phyloP scores from a whole-genome alignment of 148 eudicot genomes.

The Camellia sinensis region DNA sequence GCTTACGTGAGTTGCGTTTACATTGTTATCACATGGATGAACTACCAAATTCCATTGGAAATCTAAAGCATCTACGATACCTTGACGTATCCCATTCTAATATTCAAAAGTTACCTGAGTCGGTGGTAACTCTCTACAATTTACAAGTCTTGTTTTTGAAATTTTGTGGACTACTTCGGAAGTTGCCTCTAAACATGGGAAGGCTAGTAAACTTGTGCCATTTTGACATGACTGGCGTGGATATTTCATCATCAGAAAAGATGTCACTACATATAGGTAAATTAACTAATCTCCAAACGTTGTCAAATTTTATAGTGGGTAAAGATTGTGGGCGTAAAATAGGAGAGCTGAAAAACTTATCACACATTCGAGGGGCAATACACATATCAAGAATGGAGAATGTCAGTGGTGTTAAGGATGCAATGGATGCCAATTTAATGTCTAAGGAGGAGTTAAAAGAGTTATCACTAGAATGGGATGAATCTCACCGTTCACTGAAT shows the following conservation, averaged over 20 bases:
- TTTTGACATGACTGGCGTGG: not conserved
- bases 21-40: not conserved
- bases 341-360: not conserved
- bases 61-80: slow-evolving; percentile 25
- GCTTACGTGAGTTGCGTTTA: slow-evolving; percentile 21
- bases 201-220: slow-evolving; percentile 15
- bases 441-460: not conserved
- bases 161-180: slow-evolving; percentile 1
- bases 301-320: slow-evolving; percentile 14
- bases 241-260: not conserved
- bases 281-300: slow-evolving; percentile 12
- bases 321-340: too few relatives aligned
- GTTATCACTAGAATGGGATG: not conserved
- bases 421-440: not conserved
- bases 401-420: not conserved
- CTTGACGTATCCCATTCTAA: slow-evolving; percentile 16
- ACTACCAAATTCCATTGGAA: slow-evolving; percentile 19
- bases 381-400: not conserved
- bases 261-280: slow-evolving; percentile 18
- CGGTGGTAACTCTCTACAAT: slow-evolving; percentile 12
- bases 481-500: not conserved
- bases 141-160: slow-evolving; percentile 20
- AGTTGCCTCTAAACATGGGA: slow-evolving; percentile 12
- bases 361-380: not conserved
- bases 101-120: slow-evolving; percentile 15